Evolutionary conservation across 116 monocot genomes (phyloP).

Genomic region (Trichopus zeylanicus): DNA sequence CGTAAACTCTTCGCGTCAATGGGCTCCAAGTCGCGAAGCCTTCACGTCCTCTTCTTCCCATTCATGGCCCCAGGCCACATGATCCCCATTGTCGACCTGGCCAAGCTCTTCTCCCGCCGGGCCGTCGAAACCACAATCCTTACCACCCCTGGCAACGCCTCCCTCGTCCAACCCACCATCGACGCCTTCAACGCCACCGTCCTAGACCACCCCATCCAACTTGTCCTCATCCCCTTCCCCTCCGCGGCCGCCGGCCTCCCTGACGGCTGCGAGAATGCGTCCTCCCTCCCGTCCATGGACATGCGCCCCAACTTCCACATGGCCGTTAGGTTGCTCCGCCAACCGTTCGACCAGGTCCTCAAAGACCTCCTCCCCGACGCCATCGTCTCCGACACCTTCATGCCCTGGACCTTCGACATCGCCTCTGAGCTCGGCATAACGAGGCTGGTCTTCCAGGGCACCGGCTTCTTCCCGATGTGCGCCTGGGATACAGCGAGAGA

Average conservation of each 20-base stretch:
- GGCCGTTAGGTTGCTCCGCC: slow-evolving; percentile 9
- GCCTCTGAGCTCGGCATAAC: slow-evolving; percentile 18
- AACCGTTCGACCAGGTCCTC: slow-evolving; percentile 28
- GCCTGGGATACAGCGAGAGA: not conserved
- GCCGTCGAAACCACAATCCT: slow-evolving; percentile 29
- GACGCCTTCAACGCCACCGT: slow-evolving; percentile 1
- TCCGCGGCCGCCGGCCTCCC: slow-evolving; percentile 17
- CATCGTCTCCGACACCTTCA: slow-evolving; percentile 38
- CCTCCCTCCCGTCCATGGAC: not conserved
- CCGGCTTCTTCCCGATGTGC: slow-evolving; percentile 15
- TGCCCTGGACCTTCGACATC: slow-evolving; percentile 25
- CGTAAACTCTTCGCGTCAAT: not conserved
- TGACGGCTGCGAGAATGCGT: slow-evolving; percentile 11
- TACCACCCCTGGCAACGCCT: slow-evolving; percentile 29
- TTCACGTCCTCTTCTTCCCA: slow-evolving; percentile 5
- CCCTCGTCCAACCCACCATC: slow-evolving; percentile 7
- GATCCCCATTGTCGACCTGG: slow-evolving; percentile 42
- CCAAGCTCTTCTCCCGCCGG: slow-evolving; percentile 27
- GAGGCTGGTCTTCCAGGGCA: slow-evolving; percentile 23
- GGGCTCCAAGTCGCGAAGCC: not conserved
- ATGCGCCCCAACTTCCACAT: slow-evolving; percentile 5
- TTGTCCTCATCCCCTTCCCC: slow-evolving; percentile 32
- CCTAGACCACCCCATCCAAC: not conserved
- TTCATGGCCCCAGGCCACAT: slow-evolving; percentile 25
- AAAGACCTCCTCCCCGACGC: slow-evolving; percentile 22